These are phyloP conservation scores for California macrophylla DNA, from an alignment of 441 rosid genomes.

Conservation along the genomic window DNA sequence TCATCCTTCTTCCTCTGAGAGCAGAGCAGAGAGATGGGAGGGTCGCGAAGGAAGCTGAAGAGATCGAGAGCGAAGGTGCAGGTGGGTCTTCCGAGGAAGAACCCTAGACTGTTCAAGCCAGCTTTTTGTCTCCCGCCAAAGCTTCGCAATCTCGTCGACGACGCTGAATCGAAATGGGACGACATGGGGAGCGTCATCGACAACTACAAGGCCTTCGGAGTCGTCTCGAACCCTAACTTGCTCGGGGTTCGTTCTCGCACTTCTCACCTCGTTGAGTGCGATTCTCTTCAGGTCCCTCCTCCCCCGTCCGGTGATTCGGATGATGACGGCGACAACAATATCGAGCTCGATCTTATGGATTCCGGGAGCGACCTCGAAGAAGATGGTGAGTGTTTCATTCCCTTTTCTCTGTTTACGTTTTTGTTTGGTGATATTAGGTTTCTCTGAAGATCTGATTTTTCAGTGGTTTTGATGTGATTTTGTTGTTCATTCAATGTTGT, in stretches of 20 bases:
- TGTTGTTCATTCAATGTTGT: not conserved
- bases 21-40: conserved; percentile 16
- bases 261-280: conserved; percentile 49
- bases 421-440: not conserved
- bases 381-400: conserved; percentile 43
- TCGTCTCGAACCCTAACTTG: conserved; percentile 75
- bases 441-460: not conserved
- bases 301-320: conserved; percentile 18
- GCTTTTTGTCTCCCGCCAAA: conserved; percentile 23
- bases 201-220: conserved; percentile 82
- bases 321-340: conserved; percentile 26
- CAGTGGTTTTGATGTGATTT: too few species aligned
- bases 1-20: not conserved
- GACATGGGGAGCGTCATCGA: conserved; percentile 61
- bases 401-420: not conserved
- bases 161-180: conserved; percentile 58
- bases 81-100: conserved; percentile 25
- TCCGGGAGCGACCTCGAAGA: conserved; percentile 91
- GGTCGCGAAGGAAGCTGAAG: conserved; percentile 25
- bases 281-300: conserved; percentile 56
- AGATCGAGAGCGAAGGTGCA: conserved; percentile 19
- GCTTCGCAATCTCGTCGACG: conserved; percentile 57
- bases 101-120: conserved; percentile 21
- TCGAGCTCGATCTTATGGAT: conserved; percentile 48
- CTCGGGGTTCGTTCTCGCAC: conserved; percentile 70